Evolutionary conservation across 176 grass and related monocot species (phyloP).

Genomic region (Musa itinerans): DNA sequence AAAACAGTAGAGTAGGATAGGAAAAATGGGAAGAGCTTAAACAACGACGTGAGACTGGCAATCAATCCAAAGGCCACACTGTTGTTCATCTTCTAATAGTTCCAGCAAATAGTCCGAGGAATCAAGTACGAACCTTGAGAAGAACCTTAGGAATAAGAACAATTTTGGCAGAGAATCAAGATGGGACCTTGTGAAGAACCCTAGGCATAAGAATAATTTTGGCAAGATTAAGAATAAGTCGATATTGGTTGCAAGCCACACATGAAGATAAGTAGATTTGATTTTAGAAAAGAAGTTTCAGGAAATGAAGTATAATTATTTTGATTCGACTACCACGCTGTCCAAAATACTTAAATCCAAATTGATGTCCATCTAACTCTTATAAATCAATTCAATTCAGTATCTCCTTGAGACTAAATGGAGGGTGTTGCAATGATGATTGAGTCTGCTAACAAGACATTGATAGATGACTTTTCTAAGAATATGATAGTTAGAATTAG

Average conservation of each 20-base stretch:
- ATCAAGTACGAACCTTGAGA: background rate
- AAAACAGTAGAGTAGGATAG: background rate
- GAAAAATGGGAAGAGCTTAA: background rate
- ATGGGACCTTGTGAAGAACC: background rate
- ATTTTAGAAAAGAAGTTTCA: no score
- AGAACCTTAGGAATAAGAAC: background rate
- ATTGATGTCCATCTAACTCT: no score
- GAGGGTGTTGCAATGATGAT: no score
- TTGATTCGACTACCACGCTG: no score
- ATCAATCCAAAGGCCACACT: background rate
- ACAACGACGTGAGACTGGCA: background rate
- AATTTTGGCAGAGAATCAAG: background rate
- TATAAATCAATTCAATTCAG: no score
- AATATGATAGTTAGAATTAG: no score
- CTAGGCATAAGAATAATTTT: background rate
- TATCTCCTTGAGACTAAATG: no score
- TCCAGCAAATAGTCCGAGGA: background rate
- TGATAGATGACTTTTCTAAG: no score
- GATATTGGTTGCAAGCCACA: background rate
- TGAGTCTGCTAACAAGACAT: no score
- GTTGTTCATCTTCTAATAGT: background rate
- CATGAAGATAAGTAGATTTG: no score
- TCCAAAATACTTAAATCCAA: no score
- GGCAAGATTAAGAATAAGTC: background rate
- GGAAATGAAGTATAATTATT: no score